Percentiles rank a stretch among this genome's conserved stretches.
Conservation (phyloP, 208 protist species). For the Crithidia brevicula region DNA sequence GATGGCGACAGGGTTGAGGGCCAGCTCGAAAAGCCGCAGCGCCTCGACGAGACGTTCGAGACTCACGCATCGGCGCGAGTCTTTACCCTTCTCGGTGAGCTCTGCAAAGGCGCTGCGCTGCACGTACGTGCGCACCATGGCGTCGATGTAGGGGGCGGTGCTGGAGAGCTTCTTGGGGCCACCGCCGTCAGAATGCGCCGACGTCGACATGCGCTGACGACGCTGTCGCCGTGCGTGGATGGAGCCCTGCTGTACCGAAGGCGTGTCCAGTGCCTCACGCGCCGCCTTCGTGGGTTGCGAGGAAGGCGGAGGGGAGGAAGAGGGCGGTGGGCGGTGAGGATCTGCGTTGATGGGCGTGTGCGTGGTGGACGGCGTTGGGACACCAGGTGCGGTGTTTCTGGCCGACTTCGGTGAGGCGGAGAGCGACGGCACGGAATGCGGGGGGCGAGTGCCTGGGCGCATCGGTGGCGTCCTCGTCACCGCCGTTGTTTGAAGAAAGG, state of each 20-base stretch:
- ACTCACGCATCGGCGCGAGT: not conserved
- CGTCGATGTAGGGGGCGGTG: not conserved
- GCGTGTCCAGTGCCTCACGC: too few relatives aligned
- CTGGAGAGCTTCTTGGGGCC: too few relatives aligned
- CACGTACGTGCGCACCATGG: constrained; percentile 16
- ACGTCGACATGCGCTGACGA: not conserved
- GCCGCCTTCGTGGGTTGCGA: too few relatives aligned
- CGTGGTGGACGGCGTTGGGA: too few relatives aligned
- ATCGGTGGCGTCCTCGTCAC: too few relatives aligned
- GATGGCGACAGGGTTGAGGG: constrained; percentile 17
- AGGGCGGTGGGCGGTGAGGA: not conserved
- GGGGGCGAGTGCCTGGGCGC: not conserved
- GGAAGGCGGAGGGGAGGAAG: too few relatives aligned
- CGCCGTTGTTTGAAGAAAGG: too few relatives aligned
- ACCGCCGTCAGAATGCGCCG: not conserved
- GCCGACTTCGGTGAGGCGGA: too few relatives aligned
- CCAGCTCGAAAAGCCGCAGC: constrained; percentile 23
- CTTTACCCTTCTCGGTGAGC: constrained; percentile 7
- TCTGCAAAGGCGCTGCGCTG: constrained; percentile 29
- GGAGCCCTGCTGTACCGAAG: too few relatives aligned
- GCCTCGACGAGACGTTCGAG: constrained; percentile 17
- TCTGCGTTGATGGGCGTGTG: too few relatives aligned
- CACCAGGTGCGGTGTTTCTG: too few relatives aligned
- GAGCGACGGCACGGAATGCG: not conserved
- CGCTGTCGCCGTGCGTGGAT: not conserved